Evolutionary conservation across 2,329 filamentous ascomycete species (phyloP).

Genomic region (Endoconidiophora polonica): DNA sequence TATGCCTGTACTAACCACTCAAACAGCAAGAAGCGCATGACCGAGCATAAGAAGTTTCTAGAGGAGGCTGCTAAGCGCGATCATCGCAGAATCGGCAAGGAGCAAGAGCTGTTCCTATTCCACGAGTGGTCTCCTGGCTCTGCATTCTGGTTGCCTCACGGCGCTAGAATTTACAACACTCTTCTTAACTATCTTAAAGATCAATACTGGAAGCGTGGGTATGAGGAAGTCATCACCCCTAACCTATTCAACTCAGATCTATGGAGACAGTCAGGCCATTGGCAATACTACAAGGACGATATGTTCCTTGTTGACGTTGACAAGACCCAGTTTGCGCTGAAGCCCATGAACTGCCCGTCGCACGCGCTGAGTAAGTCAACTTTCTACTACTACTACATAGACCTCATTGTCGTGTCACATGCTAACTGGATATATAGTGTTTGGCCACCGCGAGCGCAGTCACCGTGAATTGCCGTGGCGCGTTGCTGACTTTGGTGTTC

Average conservation of each 20-base stretch:
- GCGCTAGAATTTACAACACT: conserved; percentile 84
- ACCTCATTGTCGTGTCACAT: not conserved
- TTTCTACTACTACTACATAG: not conserved
- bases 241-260: conserved; percentile 86
- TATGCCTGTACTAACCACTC: conserved; percentile 5
- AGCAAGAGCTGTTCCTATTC: conserved; percentile 97
- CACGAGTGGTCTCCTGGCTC: conserved; percentile 85
- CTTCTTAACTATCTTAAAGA: conserved; percentile 64
- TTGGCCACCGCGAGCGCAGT: conserved; percentile 14
- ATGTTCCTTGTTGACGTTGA: conserved; percentile 67
- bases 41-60: conserved; percentile 84
- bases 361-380: conserved; percentile 41
- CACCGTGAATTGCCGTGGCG: conserved; percentile 69
- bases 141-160: conserved; percentile 82
- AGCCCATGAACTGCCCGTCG: conserved; percentile 97
- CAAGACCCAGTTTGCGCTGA: conserved; percentile 57
- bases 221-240: conserved; percentile 86
- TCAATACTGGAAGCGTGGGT: conserved; percentile 85
- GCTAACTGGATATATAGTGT: conserved; percentile 10
- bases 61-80: conserved; percentile 97
- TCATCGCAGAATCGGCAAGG: conserved; percentile 80
- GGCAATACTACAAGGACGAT: conserved; percentile 72
- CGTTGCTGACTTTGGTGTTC: conserved; percentile 86
- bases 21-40: conserved; percentile 63
- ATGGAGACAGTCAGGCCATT: conserved; percentile 92